Base-by-base conservation (phyloP, 2,329 filamentous ascomycete genomes). In the Venturia pyrina region DNA sequence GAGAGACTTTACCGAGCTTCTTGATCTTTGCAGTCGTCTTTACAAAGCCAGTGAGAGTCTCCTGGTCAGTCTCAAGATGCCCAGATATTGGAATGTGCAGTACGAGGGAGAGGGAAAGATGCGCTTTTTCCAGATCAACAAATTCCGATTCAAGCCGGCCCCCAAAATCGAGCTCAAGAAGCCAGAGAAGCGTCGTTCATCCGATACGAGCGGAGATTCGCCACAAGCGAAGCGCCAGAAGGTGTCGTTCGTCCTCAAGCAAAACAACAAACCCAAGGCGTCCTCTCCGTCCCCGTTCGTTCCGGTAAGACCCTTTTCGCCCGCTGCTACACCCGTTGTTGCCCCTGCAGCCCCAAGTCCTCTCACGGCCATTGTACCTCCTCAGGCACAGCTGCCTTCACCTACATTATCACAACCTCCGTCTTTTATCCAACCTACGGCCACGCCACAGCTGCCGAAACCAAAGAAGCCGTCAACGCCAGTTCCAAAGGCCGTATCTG, bases 1-100 rank as follows among this genome's bases (percentile, higher is more conserved):
- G 2, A 75, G 80, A 37, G 85, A 88, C 70, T 76, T 86, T 59
- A 79, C 79, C 7, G 81, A 84, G 48, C 78, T 88, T 41, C 75
- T 83, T 21, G 84, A 87, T 68, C 77, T 88, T 44, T 86, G 84
- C 68, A 76, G 77, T 46, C 74, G 85, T 66, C 73, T 88, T 19
- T 87, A 83, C 69, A 78, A 83, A 40, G 75, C 83, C 10, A 72
- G 78, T n/a, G 80, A 81, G 21, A 78, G 78, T 24, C 76, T 82
- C 37, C 74, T 77, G 24, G 76, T 86, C n/a, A 75, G 70, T 11
- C 70, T 88, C 63, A 79, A 78, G 67, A 81, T 82, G 66, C 86
- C 85, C 34, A 80, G 79, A 15, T 86, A 84, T 71, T 88, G 83
- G 82, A 79, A 75, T 65, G 79, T 80, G 40, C 74, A 81, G 69